Conservation (phyloP, 768 basidiomycete genomes). For the Dioszegia aurantiaca region DNA sequence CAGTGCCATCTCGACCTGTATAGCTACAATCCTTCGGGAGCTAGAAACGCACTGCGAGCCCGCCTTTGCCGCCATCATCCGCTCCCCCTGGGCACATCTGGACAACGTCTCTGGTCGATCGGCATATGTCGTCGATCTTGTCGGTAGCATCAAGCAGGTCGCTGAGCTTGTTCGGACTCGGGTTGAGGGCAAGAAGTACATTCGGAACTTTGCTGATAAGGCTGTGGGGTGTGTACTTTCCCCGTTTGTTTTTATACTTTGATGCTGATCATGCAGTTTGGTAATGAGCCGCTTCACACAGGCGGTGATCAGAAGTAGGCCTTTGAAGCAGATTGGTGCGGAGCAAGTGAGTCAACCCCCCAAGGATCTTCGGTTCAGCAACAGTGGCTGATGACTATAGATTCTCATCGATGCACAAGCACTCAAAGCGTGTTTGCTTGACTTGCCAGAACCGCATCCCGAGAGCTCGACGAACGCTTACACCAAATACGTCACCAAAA, state of each 20-base stretch:
- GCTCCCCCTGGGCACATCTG: slow-evolving; percentile 71
- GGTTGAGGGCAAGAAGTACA: slow-evolving; percentile 91
- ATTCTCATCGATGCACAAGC: slow-evolving; percentile 86
- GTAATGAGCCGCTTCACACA: slow-evolving; percentile 84
- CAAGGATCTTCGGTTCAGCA: background rate
- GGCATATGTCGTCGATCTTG: slow-evolving; percentile 72
- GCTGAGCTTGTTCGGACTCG: slow-evolving; percentile 72
- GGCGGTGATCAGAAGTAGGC: slow-evolving; percentile 81
- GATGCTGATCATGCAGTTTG: slow-evolving; percentile 58
- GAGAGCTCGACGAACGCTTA: slow-evolving; percentile 56
- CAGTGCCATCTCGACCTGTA: slow-evolving; percentile 80
- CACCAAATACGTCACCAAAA: slow-evolving; percentile 74
- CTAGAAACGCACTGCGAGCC: slow-evolving; percentile 80
- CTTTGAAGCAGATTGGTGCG: slow-evolving; percentile 86
- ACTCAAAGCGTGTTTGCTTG: slow-evolving; percentile 75
- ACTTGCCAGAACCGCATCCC: slow-evolving; percentile 65
- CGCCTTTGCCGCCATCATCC: slow-evolving; percentile 70
- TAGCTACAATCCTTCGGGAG: slow-evolving; percentile 74
- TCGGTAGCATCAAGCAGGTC: slow-evolving; percentile 70
- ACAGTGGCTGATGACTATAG: slow-evolving; percentile 51
- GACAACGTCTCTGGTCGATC: slow-evolving; percentile 86
- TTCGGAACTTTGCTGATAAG: slow-evolving; percentile 90
- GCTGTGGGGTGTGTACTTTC: slow-evolving; percentile 68
- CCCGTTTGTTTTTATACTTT: background rate
- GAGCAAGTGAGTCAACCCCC: slow-evolving; percentile 73